A percentile compares a stretch with the other conserved stretches of the same genome.
Conservation (phyloP, 202 grass and related monocot species). For the Saccharum hybrid region DNA sequence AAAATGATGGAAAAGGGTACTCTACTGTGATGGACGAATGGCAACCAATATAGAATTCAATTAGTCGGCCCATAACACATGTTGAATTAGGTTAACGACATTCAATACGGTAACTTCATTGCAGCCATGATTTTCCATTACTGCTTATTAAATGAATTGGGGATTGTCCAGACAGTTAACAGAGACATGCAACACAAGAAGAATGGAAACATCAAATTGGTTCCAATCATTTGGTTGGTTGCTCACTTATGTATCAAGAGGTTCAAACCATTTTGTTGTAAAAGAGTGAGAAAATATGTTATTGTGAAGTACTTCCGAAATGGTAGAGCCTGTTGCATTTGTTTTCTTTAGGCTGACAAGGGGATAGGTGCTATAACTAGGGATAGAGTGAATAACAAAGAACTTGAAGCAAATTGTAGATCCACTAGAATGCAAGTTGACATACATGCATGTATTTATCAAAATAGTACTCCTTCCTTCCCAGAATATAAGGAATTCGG, state of each 20-base stretch:
- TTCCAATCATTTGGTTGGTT: neutral
- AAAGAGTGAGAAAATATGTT: neutral
- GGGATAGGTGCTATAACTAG: neutral
- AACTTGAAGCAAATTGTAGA: neutral
- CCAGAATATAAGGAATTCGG: neutral
- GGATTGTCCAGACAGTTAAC: neutral
- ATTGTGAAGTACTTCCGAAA: neutral
- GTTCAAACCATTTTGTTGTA: neutral
- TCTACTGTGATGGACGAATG: neutral
- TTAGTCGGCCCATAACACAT: neutral
- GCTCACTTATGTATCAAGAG: neutral
- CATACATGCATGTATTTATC: neutral
- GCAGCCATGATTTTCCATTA: slow-evolving; percentile 12
- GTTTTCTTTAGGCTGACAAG: neutral
- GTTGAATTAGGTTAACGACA: neutral
- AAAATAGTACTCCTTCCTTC: neutral
- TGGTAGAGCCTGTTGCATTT: neutral
- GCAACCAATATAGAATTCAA: slow-evolving; percentile 3
- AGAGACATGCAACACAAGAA: neutral
- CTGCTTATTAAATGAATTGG: neutral
- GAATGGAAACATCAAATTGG: neutral
- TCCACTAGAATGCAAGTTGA: neutral
- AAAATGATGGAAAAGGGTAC: slow-evolving; percentile 2
- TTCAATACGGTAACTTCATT: neutral
- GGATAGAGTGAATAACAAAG: neutral